Evolutionary conservation across 1,139 yeast species (phyloP), one percentile per base, ranked within the genome.

Genomic region (Pichia sp.): DNA sequence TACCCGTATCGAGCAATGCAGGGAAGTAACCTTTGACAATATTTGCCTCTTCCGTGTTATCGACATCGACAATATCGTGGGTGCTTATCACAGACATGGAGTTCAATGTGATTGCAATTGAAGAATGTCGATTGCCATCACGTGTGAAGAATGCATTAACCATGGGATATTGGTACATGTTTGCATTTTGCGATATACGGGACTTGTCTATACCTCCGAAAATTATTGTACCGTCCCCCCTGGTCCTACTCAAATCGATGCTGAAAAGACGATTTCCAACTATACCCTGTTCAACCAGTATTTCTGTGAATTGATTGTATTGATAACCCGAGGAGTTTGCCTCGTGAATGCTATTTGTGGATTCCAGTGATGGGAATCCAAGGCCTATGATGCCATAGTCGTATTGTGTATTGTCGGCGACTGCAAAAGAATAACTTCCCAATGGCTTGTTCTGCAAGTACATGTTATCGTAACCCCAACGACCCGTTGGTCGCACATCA

Each of bases 1-100:
- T 69, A 23, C 88, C 88, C 2, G 84, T 70, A 56, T 80, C 88
- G 29, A 81, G 56, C 30, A 75, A 53, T 4, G 76, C 80, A 1
- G 72, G 62, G 23, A 59, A 51, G 29, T 54, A 53, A 14, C 59
- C 53, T 5, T 53, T 37, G 14, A 64, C 70, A 30, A 70, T 52
- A 11, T 39, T 35, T 27, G 32, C 21, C 3, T 29, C 16, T 3
- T 19, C 17, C 9, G 13, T 13, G n/a, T 30, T 22, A 2, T 31
- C 21, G 3, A 20, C 10, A 25, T 25, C 12, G n/a, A n/a, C n/a
- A n/a, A n/a, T n/a, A n/a, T n/a, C n/a, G n/a, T n/a, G n/a, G n/a
- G n/a, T n/a, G n/a, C n/a, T n/a, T n/a, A 33, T 33, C 10, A 27
- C 19, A 9, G 33, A 24, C 3, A 56, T n/a, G 1, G 41, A 30